Conservation (phyloP, 1,284 basidiomycete species). For the Malassezia sp. region DNA sequence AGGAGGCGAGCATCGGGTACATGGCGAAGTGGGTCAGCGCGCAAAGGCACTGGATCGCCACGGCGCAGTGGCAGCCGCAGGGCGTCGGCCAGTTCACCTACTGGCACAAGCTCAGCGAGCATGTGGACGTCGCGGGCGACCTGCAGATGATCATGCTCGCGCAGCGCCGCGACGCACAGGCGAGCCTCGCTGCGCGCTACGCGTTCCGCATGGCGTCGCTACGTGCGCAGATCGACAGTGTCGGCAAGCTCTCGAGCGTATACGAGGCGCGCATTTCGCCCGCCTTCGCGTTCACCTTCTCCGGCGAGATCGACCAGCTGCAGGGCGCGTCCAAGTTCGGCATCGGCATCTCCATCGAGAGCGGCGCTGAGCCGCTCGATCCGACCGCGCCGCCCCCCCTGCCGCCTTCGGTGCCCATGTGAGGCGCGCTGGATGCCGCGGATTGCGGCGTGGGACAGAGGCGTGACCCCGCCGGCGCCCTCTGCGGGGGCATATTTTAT, state of each 20-base stretch:
- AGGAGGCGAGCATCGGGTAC: conserved; percentile 69
- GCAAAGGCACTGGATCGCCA: conserved; percentile 57
- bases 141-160: conserved; percentile 60
- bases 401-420: conserved; percentile 44
- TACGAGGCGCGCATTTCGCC: conserved; percentile 94
- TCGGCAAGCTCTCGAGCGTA: conserved; percentile 74
- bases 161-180: conserved; percentile 71
- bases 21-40: conserved; percentile 60
- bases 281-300: conserved; percentile 82
- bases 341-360: conserved; percentile 89
- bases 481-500: no score
- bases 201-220: conserved; percentile 78
- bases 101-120: conserved; percentile 88
- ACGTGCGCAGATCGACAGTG: conserved; percentile 36
- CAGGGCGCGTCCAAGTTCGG: conserved; percentile 84
- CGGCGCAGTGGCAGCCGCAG: conserved; percentile 68
- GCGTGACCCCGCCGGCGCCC: neutral
- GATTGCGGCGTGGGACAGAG: neutral
- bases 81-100: conserved; percentile 86
- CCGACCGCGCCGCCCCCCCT: conserved; percentile 35
- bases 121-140: conserved; percentile 97
- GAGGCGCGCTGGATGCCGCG: neutral
- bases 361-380: conserved; percentile 32
- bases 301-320: conserved; percentile 96
- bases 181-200: conserved; percentile 89